These are phyloP conservation scores for Hura crepitans DNA, from an alignment of 441 rosid genomes.

Conservation along the genomic window DNA sequence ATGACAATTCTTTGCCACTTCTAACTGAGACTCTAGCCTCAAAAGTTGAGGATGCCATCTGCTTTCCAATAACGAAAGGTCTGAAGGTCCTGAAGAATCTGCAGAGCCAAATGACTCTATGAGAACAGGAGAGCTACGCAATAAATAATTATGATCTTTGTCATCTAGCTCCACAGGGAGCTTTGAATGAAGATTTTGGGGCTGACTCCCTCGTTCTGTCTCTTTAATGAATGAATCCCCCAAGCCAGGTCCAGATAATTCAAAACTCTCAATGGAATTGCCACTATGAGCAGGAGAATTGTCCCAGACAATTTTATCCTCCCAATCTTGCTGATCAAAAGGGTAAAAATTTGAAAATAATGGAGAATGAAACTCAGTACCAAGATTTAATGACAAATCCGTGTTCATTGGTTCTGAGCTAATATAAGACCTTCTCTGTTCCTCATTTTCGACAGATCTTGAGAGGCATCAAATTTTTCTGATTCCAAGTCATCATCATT, in stretches of 20 bases:
- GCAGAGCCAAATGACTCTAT: constrained; percentile 54
- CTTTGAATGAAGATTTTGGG: constrained; percentile 33
- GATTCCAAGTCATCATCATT: constrained; percentile 35
- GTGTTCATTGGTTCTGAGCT: constrained; percentile 70
- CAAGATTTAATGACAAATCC: constrained; percentile 36
- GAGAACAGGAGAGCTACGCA: constrained; percentile 40
- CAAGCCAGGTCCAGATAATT: constrained; percentile 37
- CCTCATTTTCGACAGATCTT: constrained; percentile 37
- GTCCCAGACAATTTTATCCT: constrained; percentile 81
- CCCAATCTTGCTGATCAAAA: constrained; percentile 96
- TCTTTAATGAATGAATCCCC: constrained; percentile 35
- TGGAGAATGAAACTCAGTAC: constrained; percentile 49
- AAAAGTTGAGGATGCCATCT: constrained; percentile 84
- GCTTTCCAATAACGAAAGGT: constrained; percentile 30
- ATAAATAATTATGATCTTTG: constrained; percentile 29
- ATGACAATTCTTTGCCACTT: constrained; percentile 37
- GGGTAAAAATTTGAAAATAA: constrained; percentile 47
- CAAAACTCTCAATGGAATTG: constrained; percentile 42
- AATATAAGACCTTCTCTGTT: constrained; percentile 42
- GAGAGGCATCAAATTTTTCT: constrained; percentile 34
- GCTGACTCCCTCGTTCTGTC: constrained; percentile 32
- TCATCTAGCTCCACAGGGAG: constrained; percentile 31
- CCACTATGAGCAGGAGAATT: constrained; percentile 49
- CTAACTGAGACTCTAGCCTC: constrained; percentile 67
- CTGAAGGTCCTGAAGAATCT: constrained; percentile 29